Conservation (phyloP, 495 filamentous ascomycete species). For the Xylaria grammica region DNA sequence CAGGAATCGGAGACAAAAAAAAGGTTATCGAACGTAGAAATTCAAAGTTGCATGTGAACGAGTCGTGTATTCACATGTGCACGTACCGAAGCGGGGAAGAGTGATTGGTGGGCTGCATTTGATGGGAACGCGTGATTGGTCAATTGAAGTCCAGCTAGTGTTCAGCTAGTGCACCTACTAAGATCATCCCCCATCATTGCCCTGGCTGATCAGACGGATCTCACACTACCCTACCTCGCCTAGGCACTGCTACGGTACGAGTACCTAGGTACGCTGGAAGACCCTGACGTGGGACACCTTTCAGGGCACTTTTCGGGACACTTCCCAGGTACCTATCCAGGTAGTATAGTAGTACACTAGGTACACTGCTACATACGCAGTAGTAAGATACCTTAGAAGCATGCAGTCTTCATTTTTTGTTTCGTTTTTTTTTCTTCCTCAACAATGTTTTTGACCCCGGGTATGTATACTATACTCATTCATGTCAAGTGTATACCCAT, state of each 20-base stretch:
- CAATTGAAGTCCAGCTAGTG: neutral
- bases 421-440: neutral
- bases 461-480: too few species aligned
- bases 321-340: too few species aligned
- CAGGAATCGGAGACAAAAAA: too few species aligned
- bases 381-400: too few species aligned
- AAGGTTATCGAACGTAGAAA: neutral
- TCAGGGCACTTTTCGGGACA: too few species aligned
- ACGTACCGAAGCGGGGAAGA: neutral
- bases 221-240: neutral
- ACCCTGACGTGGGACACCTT: too few species aligned
- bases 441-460: too few species aligned
- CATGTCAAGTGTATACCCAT: too few species aligned
- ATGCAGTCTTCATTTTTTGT: slow-evolving; percentile 4
- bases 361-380: too few species aligned
- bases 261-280: too few species aligned
- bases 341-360: neutral
- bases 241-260: too few species aligned
- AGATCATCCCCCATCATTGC: slow-evolving; percentile 2
- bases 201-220: neutral
- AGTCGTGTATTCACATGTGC: neutral
- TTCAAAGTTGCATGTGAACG: neutral
- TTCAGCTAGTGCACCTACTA: neutral
- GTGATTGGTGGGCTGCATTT: neutral
- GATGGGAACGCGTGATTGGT: slow-evolving; percentile 5